Percentiles rank a stretch among this genome's conserved stretches.
phyloP scores from a whole-genome alignment of 2,329 filamentous ascomycete genomes.

The Hymenoscyphus linearis region DNA sequence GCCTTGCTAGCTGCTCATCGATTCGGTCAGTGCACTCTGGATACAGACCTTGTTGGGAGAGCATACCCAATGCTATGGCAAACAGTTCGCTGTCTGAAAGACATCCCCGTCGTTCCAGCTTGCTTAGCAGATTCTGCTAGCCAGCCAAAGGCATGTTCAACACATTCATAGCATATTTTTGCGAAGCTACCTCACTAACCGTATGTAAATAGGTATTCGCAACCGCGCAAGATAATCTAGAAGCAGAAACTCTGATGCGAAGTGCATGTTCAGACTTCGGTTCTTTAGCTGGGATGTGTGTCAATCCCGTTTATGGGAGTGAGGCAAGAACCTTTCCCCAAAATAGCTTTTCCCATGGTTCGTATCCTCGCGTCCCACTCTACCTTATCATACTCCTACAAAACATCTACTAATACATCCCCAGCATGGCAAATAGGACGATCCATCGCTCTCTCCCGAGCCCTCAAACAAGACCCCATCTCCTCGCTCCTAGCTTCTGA shows the following conservation, averaged over 20 bases:
- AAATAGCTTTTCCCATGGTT: constrained; percentile 30
- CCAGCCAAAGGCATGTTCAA: constrained; percentile 14
- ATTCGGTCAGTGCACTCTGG: constrained; percentile 24
- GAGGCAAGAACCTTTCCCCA: constrained; percentile 28
- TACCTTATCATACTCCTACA: background rate
- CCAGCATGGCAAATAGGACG: constrained; percentile 50
- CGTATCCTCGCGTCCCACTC: background rate
- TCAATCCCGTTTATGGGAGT: constrained; percentile 23
- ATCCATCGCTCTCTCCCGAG: constrained; percentile 43
- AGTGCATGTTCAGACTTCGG: constrained; percentile 25
- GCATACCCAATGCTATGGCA: constrained; percentile 31
- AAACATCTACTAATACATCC: background rate
- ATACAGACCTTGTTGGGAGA: constrained; percentile 30
- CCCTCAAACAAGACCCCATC: constrained; percentile 25
- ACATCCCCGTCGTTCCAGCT: constrained; percentile 25
- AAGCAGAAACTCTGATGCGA: constrained; percentile 28
- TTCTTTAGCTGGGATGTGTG: constrained; percentile 26
- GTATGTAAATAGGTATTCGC: constrained; percentile 17
- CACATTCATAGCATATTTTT: too few species aligned
- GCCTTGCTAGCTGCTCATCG: constrained; percentile 25
- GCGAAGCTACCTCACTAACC: background rate
- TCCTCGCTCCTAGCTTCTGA: constrained; percentile 24
- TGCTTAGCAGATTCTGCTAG: constrained; percentile 25
- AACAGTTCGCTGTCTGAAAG: constrained; percentile 28
- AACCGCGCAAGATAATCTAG: constrained; percentile 18